These are phyloP conservation scores for Chaetomium cochliodes DNA, from an alignment of 495 filamentous ascomycete genomes.

Conservation along the genomic window DNA sequence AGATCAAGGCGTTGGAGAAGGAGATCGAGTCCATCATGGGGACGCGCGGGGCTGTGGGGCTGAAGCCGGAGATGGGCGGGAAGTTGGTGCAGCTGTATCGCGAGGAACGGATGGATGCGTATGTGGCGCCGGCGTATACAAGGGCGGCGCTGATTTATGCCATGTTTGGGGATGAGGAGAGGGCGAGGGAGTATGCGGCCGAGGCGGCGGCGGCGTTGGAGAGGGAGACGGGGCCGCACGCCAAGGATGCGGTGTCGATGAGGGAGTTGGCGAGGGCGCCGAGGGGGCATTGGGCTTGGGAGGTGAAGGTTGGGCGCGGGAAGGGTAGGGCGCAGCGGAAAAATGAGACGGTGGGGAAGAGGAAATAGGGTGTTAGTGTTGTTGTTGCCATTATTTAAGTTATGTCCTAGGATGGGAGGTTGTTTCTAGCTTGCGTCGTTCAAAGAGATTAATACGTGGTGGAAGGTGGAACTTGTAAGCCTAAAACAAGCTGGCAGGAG, in stretches of 20 bases:
- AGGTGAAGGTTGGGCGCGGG: constrained; percentile 13
- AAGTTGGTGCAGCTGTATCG: constrained; percentile 38
- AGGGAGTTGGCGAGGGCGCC: constrained; percentile 36
- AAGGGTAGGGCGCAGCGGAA: not conserved
- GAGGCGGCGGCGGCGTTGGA: constrained; percentile 37
- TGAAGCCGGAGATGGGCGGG: constrained; percentile 35
- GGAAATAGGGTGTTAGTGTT: too few species aligned
- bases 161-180: constrained; percentile 43
- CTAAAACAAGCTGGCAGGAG: too few species aligned
- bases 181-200: constrained; percentile 36
- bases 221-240: constrained; percentile 37
- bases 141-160: constrained; percentile 44
- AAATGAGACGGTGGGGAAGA: not conserved
- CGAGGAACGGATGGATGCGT: constrained; percentile 38
- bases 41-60: constrained; percentile 14
- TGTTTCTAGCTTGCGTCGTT: too few species aligned
- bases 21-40: constrained; percentile 37
- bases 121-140: constrained; percentile 41
- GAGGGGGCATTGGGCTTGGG: constrained; percentile 34
- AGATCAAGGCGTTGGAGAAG: constrained; percentile 36
- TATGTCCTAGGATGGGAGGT: too few species aligned
- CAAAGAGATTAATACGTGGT: too few species aligned
- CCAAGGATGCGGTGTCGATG: constrained; percentile 40
- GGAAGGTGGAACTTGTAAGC: too few species aligned
- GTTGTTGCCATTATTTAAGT: too few species aligned